These are phyloP conservation scores for Venturia pyrina DNA, from an alignment of 2,329 filamentous ascomycete species.

Conservation along the genomic window DNA sequence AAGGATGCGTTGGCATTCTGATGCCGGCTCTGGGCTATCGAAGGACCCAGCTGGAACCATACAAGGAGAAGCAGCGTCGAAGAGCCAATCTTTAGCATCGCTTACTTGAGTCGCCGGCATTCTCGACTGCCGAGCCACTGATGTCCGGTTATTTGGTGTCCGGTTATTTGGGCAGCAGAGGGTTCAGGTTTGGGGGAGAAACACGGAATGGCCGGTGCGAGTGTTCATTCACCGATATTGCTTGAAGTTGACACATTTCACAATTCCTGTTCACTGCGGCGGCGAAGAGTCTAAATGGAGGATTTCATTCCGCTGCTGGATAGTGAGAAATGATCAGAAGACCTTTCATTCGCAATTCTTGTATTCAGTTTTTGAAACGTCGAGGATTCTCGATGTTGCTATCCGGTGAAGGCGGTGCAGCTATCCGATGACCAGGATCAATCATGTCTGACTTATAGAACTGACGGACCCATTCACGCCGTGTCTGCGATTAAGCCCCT, in stretches of 20 bases:
- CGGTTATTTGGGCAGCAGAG: background rate
- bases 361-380: background rate
- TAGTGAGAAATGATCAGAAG: background rate
- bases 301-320: background rate
- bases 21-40: background rate
- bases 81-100: slow-evolving; percentile 15
- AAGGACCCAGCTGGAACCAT: background rate
- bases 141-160: too few relatives aligned
- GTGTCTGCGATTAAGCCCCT: too few relatives aligned
- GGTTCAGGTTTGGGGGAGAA: background rate
- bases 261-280: background rate
- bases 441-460: background rate
- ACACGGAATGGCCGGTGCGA: background rate
- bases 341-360: background rate
- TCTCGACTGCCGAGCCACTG: background rate
- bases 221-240: background rate
- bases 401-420: background rate
- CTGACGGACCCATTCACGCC: too few relatives aligned
- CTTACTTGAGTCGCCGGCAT: slow-evolving; percentile 13
- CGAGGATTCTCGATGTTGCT: background rate
- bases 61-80: background rate
- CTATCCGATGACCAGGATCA: background rate
- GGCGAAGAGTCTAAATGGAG: background rate
- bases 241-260: slow-evolving; percentile 1
- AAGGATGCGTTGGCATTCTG: background rate